Conservation (phyloP, 2,329 filamentous ascomycete genomes). For the Mycogone perniciosa region DNA sequence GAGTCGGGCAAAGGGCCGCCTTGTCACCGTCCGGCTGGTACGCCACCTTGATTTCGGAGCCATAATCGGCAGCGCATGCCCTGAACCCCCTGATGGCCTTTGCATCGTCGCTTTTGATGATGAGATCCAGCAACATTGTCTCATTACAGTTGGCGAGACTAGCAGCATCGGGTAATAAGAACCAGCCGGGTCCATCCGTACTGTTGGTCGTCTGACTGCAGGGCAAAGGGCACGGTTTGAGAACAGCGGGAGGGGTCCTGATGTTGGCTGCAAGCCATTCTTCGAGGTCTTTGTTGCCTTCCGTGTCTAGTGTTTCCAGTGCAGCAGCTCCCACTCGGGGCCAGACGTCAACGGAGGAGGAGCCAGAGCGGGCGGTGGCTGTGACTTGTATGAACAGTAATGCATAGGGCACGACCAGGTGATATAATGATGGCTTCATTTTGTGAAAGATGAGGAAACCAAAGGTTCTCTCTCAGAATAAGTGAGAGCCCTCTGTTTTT, state of each 20-base stretch:
- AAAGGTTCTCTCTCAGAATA: too few relatives aligned
- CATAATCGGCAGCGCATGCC: background rate
- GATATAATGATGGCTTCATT: background rate
- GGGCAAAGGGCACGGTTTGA: background rate
- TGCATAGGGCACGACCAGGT: background rate
- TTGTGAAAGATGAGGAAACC: background rate
- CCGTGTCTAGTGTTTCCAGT: background rate
- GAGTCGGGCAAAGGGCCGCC: slow-evolving; percentile 6
- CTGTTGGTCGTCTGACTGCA: background rate
- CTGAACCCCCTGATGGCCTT: slow-evolving; percentile 2
- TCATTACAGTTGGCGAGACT: slow-evolving; percentile 4
- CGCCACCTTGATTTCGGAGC: background rate
- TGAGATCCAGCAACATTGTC: slow-evolving; percentile 1
- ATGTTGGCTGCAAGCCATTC: slow-evolving; percentile 4
- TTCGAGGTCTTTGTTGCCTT: background rate
- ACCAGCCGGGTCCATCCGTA: background rate
- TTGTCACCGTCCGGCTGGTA: background rate
- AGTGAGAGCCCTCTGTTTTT: too few relatives aligned
- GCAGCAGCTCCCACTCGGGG: too few relatives aligned
- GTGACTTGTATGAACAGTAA: background rate
- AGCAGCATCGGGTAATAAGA: slow-evolving; percentile 5
- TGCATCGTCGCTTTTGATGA: background rate
- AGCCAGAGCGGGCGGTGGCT: background rate
- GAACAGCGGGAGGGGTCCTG: background rate
- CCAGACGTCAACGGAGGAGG: background rate